Conservation (phyloP, 179 eudicot species). For the Silene vulgaris region DNA sequence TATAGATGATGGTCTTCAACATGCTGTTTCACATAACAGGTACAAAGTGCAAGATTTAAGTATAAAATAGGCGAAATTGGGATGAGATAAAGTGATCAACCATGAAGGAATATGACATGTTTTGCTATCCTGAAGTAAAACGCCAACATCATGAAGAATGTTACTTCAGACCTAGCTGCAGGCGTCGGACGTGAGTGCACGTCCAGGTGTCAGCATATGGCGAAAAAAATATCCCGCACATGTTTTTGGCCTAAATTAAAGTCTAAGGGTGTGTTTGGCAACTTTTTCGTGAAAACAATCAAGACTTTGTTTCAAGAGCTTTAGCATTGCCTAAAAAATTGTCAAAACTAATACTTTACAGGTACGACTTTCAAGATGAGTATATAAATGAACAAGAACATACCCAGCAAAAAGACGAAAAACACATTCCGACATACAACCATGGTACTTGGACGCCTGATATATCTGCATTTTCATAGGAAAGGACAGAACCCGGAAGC, state of each 20-base stretch:
- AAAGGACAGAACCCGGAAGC: constrained; percentile 88
- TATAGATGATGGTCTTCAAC: constrained; percentile 97
- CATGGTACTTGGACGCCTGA: constrained; percentile 98
- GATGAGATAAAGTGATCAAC: constrained; percentile 9
- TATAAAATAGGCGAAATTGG: constrained; percentile 6
- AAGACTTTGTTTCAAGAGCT: too few relatives aligned
- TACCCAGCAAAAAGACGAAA: constrained; percentile 99
- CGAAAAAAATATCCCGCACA: background rate
- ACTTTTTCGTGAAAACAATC: too few relatives aligned
- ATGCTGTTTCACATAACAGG: constrained; percentile 49
- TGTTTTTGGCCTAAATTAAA: background rate
- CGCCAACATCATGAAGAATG: background rate
- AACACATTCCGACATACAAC: constrained; percentile 98
- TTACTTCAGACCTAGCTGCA: background rate
- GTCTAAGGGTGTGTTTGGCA: background rate
- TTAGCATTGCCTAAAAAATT: too few relatives aligned
- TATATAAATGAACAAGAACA: constrained; percentile 24
- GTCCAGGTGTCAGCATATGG: background rate
- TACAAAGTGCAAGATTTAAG: constrained; percentile 19
- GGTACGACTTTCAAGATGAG: too few relatives aligned
- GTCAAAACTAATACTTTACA: too few relatives aligned
- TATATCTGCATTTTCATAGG: constrained; percentile 85
- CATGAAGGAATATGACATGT: background rate
- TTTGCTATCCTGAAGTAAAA: background rate
- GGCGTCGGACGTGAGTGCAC: background rate